Evolutionary conservation across 805 yeast genomes (phyloP), one percentile per base, ranked within the genome.

Genomic region (Hanseniaspora opuntiae): DNA sequence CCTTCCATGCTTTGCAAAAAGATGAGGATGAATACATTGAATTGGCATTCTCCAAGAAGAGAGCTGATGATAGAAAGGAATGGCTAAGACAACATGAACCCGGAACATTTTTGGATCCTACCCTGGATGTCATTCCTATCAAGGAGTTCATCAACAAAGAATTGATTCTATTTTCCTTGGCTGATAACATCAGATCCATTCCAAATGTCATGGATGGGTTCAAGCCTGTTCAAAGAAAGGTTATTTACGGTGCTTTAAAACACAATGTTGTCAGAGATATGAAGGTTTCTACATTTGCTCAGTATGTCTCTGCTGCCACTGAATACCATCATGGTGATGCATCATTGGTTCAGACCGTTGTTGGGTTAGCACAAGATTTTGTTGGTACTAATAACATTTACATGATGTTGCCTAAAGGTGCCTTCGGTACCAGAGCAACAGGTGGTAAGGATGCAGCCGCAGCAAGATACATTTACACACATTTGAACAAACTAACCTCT

Each of bases 391-490:
- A 93, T 63, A 93, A 93, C 63, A 69, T 93, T 60, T 84, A 93
- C 65, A 63, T 87, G 51, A 71, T 93, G 61, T 75, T 79, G 64
- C 98, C 98, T 46, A 85, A 84, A 65, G 98, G 98, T 74, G 82
- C 87, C 35, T 93, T 93, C 65, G 98, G 98, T 76, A 82, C 96
- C 1, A 80, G 98, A 69, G 89, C 93, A 25, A 75, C 86, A 25
- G 98, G 98, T 68, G 98, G 98, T 72, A 93, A 93, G 66, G 98
- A 93, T 72, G 93, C 89, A 16, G 85, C 97, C n/a, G 97, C 97
- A 28, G 82, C 96, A 45, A 89, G 98, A 77, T 93, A 93, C 72
- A 89, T 93, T 65, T 86, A 77, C 67, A 93, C 98, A 0, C 88
- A 86, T 62, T 70, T 93, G 58, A 79, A 78, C 53, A 79, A 82